These are phyloP conservation scores for Camellia oleifera DNA, from an alignment of 179 eudicot species.

Conservation along the genomic window DNA sequence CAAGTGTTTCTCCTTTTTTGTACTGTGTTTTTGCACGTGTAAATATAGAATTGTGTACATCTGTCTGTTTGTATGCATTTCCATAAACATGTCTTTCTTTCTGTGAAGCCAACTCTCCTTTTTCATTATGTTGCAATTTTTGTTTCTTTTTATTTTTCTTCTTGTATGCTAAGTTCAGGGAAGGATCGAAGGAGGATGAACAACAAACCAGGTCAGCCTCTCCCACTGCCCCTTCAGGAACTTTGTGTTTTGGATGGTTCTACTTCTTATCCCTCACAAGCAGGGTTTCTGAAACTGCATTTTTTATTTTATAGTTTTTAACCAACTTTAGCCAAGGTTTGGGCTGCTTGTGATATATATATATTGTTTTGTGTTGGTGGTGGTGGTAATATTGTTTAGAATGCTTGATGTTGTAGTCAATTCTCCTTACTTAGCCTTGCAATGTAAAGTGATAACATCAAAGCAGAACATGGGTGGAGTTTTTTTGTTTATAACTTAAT, in stretches of 20 bases:
- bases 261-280: not conserved
- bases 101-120: not conserved
- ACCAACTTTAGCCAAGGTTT: not conserved
- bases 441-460: not conserved
- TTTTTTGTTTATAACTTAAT: not conserved
- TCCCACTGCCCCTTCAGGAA: not conserved
- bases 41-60: not conserved
- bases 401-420: not conserved
- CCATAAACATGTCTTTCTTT: not conserved
- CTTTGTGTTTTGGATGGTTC: not conserved
- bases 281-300: not conserved
- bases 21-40: not conserved
- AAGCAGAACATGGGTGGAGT: not conserved
- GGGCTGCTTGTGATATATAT: not conserved
- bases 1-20: not conserved
- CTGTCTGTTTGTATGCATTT: not conserved
- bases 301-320: not conserved
- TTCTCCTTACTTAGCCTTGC: not conserved
- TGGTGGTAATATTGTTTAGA: not conserved
- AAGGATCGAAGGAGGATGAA: slow-evolving; percentile 14
- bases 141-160: slow-evolving; percentile 11
- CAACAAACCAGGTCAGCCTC: slow-evolving; percentile 18
- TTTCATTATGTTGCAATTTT: slow-evolving; percentile 12
- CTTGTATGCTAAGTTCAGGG: slow-evolving; percentile 16
- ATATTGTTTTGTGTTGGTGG: not conserved